phyloP scores from a whole-genome alignment of 78 protist genomes.

The Dictyostelium capitatum region DNA sequence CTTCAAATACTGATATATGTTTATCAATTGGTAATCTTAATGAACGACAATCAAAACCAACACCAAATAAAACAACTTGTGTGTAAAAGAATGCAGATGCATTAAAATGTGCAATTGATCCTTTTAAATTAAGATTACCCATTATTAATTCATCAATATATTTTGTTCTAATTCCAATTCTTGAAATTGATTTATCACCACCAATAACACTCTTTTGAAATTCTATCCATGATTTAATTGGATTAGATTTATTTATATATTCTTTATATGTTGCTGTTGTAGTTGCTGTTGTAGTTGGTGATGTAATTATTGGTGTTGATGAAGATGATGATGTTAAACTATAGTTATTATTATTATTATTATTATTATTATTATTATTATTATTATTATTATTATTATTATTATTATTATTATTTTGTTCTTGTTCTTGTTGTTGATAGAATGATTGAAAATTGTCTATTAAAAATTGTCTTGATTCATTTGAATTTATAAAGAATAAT shows the following conservation, averaged over 20 bases:
- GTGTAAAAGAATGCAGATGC: background rate
- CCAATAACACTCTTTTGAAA: background rate
- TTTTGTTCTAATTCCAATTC: conserved; percentile 17
- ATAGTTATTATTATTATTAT: background rate
- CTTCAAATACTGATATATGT: conserved; percentile 14
- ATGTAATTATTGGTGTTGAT: too few species aligned
- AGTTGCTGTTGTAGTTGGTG: background rate
- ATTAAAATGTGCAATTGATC: conserved; percentile 9
- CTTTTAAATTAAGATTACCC: conserved; percentile 1
- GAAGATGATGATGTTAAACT: background rate
- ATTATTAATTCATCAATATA: conserved; percentile 21
- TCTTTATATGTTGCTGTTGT: background rate
- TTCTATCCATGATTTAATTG: conserved; percentile 16
- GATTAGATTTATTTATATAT: background rate
- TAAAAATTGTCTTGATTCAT: conserved; percentile 15
- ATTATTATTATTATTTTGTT: background rate
- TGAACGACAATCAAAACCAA: conserved; percentile 45
- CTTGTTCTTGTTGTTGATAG: background rate
- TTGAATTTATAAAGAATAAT: background rate
- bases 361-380: background rate
- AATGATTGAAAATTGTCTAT: conserved; percentile 11
- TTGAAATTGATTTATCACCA: background rate
- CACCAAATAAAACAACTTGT: conserved; percentile 45
- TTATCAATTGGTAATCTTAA: conserved; percentile 21
- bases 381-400: background rate